phyloP scores from a whole-genome alignment of 139 green algal species.

The Penium margaritaceum region DNA sequence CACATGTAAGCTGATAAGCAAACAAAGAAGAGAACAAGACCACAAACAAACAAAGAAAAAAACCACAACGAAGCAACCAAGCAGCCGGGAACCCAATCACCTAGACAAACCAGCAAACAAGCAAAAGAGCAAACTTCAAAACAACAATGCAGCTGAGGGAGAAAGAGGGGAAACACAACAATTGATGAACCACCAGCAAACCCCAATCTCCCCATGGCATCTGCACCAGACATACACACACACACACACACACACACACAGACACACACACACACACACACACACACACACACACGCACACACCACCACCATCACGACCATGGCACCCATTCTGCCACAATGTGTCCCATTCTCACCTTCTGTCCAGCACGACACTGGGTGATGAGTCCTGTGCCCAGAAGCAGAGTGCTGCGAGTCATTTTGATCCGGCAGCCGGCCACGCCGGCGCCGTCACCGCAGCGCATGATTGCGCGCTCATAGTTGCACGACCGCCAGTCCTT shows the following conservation, averaged over 20 bases:
- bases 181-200: not conserved
- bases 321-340: not conserved
- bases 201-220: not conserved
- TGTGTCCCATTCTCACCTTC: not conserved
- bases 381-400: not conserved
- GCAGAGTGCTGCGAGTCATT: not conserved
- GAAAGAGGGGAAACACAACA: no score
- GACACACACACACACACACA: not conserved
- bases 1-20: no score
- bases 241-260: not conserved
- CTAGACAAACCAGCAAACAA: no score
- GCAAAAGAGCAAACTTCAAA: no score
- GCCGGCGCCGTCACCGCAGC: not conserved
- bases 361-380: not conserved
- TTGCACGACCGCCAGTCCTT: conserved; percentile 5
- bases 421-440: not conserved
- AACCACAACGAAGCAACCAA: no score
- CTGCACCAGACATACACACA: not conserved
- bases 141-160: no score
- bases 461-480: not conserved
- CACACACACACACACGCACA: not conserved
- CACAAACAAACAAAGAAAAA: no score
- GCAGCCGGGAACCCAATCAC: no score
- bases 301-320: no score
- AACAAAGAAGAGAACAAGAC: no score